These are phyloP conservation scores for Fraxinus quadrangulata DNA, from an alignment of 257 asterid genomes.

Conservation along the genomic window DNA sequence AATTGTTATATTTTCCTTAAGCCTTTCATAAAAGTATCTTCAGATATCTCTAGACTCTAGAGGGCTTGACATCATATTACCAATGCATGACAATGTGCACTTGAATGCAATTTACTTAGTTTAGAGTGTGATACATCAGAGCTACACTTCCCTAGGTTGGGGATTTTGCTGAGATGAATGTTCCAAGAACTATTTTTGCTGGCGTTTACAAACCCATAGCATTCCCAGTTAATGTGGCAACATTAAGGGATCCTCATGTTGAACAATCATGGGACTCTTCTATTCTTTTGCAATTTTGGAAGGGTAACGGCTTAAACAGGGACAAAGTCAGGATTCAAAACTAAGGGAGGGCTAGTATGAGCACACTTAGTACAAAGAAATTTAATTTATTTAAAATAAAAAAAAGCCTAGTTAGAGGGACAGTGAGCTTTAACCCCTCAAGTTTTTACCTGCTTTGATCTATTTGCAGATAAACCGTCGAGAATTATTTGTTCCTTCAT, in stretches of 20 bases:
- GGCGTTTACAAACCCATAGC: neutral
- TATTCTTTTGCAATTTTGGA: neutral
- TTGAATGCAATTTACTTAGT: neutral
- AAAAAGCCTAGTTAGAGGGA: neutral
- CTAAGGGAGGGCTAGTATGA: neutral
- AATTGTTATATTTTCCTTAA: conserved; percentile 12
- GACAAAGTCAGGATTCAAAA: neutral
- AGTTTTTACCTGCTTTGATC: neutral
- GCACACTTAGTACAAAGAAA: neutral
- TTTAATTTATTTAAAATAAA: too few relatives aligned
- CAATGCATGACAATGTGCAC: conserved; percentile 17
- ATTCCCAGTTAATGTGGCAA: neutral
- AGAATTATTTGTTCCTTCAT: neutral
- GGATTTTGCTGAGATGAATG: conserved; percentile 2
- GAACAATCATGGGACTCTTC: neutral
- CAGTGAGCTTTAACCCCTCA: neutral
- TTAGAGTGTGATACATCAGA: neutral
- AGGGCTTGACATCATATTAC: neutral
- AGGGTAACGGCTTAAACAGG: neutral
- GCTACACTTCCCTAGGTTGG: conserved; percentile 9
- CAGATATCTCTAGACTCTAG: neutral
- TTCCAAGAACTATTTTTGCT: neutral
- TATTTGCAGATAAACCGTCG: neutral
- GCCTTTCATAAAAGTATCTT: neutral
- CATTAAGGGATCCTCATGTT: neutral